Evolutionary conservation across 352 stramenopile genomes (phyloP).

Genomic region (Peronospora destructor): DNA sequence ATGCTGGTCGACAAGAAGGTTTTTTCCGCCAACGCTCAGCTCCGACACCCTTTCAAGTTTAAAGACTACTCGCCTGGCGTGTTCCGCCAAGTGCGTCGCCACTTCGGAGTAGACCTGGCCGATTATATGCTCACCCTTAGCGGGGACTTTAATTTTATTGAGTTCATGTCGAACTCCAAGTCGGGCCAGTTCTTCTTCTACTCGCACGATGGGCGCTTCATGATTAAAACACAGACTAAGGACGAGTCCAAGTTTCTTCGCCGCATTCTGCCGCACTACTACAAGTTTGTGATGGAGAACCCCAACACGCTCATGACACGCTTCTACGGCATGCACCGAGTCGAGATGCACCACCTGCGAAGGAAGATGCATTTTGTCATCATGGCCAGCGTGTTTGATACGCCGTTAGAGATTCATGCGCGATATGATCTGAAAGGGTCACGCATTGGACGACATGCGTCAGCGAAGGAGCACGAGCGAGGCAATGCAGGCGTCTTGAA

Average conservation of each 20-base stretch:
- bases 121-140: conserved; percentile 91
- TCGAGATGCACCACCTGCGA: conserved; percentile 95
- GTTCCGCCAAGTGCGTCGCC: conserved; percentile 71
- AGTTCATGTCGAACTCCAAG: conserved; percentile 98
- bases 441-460: conserved; percentile 73
- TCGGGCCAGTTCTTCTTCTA: conserved; percentile 99
- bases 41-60: conserved; percentile 85
- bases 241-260: conserved; percentile 98
- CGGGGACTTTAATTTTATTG: conserved; percentile 94
- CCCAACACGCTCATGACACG: conserved; percentile 95
- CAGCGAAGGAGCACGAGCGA: conserved; percentile 56
- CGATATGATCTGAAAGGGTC: conserved; percentile 90
- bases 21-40: conserved; percentile 62
- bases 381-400: conserved; percentile 97
- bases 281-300: conserved; percentile 95
- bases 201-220: conserved; percentile 93
- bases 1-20: conserved; percentile 78
- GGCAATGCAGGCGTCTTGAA: conserved; percentile 73
- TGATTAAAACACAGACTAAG: conserved; percentile 99
- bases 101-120: conserved; percentile 67
- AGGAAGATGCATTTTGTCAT: conserved; percentile 92
- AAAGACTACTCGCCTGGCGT: conserved; percentile 90
- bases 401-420: conserved; percentile 86
- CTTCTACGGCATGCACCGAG: conserved; percentile 96
- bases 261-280: conserved; percentile 96